These are phyloP conservation scores for Candida ficus DNA, from an alignment of 805 yeast genomes.

Conservation along the genomic window DNA sequence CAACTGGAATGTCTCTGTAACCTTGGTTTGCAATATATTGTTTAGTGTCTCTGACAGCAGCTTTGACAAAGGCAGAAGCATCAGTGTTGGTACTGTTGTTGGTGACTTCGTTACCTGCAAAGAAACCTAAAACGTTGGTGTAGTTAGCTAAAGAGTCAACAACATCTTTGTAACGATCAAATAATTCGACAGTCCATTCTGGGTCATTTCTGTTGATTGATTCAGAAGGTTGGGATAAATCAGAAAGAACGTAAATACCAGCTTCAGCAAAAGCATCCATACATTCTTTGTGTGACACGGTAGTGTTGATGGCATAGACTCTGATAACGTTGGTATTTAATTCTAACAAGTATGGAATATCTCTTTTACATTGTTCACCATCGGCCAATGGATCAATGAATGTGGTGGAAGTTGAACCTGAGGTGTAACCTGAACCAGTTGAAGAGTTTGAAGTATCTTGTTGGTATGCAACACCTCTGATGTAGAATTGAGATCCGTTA, in stretches of 20 bases:
- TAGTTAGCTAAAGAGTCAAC: conserved; percentile 69
- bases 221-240: conserved; percentile 67
- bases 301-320: conserved; percentile 72
- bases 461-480: conserved; percentile 76
- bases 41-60: conserved; percentile 81
- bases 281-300: conserved; percentile 61
- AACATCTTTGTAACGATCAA: conserved; percentile 67
- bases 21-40: conserved; percentile 57
- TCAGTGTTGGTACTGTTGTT: conserved; percentile 67
- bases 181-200: conserved; percentile 61
- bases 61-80: conserved; percentile 84
- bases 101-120: conserved; percentile 89
- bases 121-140: conserved; percentile 77
- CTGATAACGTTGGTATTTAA: conserved; percentile 65
- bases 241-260: conserved; percentile 82
- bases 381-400: conserved; percentile 66
- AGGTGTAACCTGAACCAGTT: conserved; percentile 14
- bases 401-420: conserved; percentile 21
- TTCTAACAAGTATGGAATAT: conserved; percentile 57
- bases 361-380: conserved; percentile 58
- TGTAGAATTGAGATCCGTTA: conserved; percentile 70
- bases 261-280: conserved; percentile 66
- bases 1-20: conserved; percentile 76
- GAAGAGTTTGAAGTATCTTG: conserved; percentile 46
- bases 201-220: conserved; percentile 73